Base-by-base conservation (phyloP, 139 green algal species). In the Penium margaritaceum region DNA sequence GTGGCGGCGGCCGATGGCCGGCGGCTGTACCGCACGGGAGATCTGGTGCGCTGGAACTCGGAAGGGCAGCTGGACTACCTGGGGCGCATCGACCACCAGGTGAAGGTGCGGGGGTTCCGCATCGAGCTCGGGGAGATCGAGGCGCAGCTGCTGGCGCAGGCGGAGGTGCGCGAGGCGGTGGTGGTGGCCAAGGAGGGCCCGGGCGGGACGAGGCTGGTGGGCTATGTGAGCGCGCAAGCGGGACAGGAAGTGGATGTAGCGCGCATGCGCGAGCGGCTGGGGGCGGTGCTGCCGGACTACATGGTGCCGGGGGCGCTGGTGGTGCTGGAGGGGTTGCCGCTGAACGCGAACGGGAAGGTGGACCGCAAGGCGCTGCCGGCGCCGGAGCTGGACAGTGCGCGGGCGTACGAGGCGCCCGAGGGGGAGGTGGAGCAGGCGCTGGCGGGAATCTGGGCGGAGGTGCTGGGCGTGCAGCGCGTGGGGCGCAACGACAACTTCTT, bases 51-150 rank as follows among this genome's bases (percentile, higher is more conserved):
- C 35, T 66, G 27, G 29, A 15, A 15, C 5, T 3, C 34, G 5
- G 57, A 70, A 17, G 63, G 62, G 37, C 24, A 43, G 3, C 19
- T 80, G 34, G 64, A 80, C 27, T 80, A 35, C 47, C 54, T 80
- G 19, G 64, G 74, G 5, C 74, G 74, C 1, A 29, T 80, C 35
- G 77, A 83, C 58, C 34, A 57, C 17, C 77, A 83, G 46, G 76
- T 83, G 27, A 81, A 76, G 37, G 67, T 81, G 19, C 51, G 57
- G 12, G 78, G 78, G 17, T 75, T 71, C 37, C 78, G 78, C 55
- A 70, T 84, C 33, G 78, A 84, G 54, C 72, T 84, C 29, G 78
- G 72, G 0, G 78, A 84, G 69, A 66, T 80, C 1, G 78, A 84
- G 39, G 41, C 57, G 15, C 54, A 36, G 12, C 19, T 77, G 17